These are phyloP conservation scores for Phyllosticta citrichinensis DNA, from an alignment of 2,329 filamentous ascomycete species.

Conservation along the genomic window DNA sequence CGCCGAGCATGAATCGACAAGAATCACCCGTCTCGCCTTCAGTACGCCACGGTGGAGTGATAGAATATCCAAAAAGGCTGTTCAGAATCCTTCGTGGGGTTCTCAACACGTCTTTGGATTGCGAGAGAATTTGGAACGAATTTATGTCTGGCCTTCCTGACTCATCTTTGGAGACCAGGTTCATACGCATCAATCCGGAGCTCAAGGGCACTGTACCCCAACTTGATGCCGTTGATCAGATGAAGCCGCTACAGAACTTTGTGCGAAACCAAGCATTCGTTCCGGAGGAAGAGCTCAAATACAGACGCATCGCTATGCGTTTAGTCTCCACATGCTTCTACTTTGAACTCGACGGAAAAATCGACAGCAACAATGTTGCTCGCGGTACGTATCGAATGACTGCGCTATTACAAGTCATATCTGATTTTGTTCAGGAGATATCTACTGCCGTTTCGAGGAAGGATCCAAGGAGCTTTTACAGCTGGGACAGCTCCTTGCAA, in stretches of 20 bases:
- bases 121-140: slow-evolving; percentile 2
- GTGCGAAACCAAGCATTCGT: neutral
- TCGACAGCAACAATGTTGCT: neutral
- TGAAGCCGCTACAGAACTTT: slow-evolving; percentile 3
- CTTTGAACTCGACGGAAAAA: slow-evolving; percentile 11
- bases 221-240: slow-evolving; percentile 9
- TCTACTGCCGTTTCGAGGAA: slow-evolving; percentile 13
- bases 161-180: neutral
- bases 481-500: slow-evolving; percentile 10
- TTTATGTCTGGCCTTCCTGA: neutral
- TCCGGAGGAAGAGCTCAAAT: neutral
- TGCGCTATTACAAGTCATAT: neutral
- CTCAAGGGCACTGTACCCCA: slow-evolving; percentile 3
- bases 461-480: slow-evolving; percentile 7
- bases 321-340: slow-evolving; percentile 17
- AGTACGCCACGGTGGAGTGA: neutral
- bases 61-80: neutral
- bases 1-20: neutral
- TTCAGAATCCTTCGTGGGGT: slow-evolving; percentile 6
- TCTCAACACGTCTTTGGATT: slow-evolving; percentile 5
- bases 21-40: slow-evolving; percentile 5
- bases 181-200: slow-evolving; percentile 12
- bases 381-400: neutral
- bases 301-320: slow-evolving; percentile 11
- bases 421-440: slow-evolving; percentile 10